Conservation (phyloP, 768 basidiomycete genomes). For the Mycena latifolia region DNA sequence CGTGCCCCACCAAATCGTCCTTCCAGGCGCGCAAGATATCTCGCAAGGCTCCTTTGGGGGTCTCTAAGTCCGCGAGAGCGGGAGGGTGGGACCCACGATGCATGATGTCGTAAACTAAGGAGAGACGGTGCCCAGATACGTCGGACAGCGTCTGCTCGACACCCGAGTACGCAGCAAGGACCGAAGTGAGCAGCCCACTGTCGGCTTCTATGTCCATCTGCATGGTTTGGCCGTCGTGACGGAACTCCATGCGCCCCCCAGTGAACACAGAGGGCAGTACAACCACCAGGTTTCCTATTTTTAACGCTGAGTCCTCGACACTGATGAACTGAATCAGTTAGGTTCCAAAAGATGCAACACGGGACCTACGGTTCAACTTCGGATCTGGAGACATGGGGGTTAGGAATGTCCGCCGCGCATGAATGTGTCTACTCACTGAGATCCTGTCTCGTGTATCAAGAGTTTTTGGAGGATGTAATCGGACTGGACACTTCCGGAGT, state of each 20-base stretch:
- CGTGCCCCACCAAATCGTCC: neutral
- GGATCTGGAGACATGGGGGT: neutral
- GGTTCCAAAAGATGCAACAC: neutral
- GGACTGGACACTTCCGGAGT: neutral
- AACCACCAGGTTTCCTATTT: neutral
- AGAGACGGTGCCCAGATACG: constrained; percentile 14
- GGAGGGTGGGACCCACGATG: constrained; percentile 3
- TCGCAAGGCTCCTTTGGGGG: constrained; percentile 11
- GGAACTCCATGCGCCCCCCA: neutral
- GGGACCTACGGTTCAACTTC: neutral
- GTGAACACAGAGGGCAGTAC: constrained; percentile 19
- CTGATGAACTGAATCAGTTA: neutral
- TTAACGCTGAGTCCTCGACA: neutral
- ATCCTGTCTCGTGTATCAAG: neutral
- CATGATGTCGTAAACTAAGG: constrained; percentile 17
- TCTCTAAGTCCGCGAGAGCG: constrained; percentile 6
- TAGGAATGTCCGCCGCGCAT: neutral
- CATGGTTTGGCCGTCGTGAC: constrained; percentile 5
- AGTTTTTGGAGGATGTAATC: constrained; percentile 9
- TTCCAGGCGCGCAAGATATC: constrained; percentile 1
- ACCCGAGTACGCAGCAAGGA: constrained; percentile 16
- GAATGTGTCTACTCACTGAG: constrained; percentile 7
- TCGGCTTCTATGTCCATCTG: neutral
- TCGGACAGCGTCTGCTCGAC: constrained; percentile 5
- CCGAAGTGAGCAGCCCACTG: neutral